Base-by-base conservation (phyloP, 139 green algal species). In the Chlorella sp. region DNA sequence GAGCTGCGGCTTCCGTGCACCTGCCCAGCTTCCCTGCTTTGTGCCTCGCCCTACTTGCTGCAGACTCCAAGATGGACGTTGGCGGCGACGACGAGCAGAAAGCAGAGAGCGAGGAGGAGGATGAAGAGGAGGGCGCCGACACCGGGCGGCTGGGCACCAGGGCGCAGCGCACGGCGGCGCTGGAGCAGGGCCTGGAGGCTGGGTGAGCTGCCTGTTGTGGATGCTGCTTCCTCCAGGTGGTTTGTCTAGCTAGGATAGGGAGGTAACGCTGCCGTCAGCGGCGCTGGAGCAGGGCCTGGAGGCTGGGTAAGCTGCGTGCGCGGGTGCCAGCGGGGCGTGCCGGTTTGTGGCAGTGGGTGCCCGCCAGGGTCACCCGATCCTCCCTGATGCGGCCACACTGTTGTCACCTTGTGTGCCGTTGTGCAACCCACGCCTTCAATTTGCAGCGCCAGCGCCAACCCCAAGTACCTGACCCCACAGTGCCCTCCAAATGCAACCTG, bases 401-500 rank as follows among this genome's bases (percentile, higher is more conserved):
- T n/a, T n/a, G n/a, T n/a, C n/a, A n/a, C n/a, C n/a, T n/a, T n/a
- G n/a, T n/a, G n/a, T n/a, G n/a, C n/a, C n/a, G n/a, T n/a, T n/a
- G n/a, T n/a, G n/a, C n/a, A n/a, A 11, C 46, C 46, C 11, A 11
- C 46, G 8, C 46, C 11, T 8, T 54, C 11, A 11, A 54, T 19
- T 54, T 16, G 13, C 9, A 60, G 51, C 9, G 13, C 16, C 14
- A 60, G 75, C 38, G n/a, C 65, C 30, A 64, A 70, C 46, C 93
- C 88, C 76, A 86, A 93, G 69, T 97, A 93, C 87, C 90, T 98
- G 79, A 94, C 92, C 0, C 90, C 93, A 13, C 75, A 88, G 44
- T 93, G 98, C 80, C 94, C 96, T 46, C 85, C 90, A 65, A 92
- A 93, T 60, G 81, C 96, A 58, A 69, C 98, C 78, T 75, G 83